Base-by-base conservation (phyloP, 2,329 filamentous ascomycete species). In the Fusarium newnesense region DNA sequence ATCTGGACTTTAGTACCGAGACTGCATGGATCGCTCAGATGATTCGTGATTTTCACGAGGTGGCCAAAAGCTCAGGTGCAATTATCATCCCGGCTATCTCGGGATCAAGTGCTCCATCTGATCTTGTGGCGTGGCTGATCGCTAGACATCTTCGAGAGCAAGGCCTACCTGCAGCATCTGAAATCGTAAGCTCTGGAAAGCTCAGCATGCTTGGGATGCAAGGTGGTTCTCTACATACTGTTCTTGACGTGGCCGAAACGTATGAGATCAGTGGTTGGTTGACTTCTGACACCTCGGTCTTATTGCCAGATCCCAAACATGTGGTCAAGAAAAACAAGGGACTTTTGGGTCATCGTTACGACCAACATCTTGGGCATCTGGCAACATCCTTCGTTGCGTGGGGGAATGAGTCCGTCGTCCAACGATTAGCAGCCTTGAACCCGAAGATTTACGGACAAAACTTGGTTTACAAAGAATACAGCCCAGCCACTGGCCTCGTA, bases 141-240 rank as follows among this genome's bases (percentile, higher is more conserved):
- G 53, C 42, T 8, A 6, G 18, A 3, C 26, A 42, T n/a, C 15
- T 60, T 16, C 10, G 4, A 7, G 9, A 47, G 12, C 19, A 42
- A n/a, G 7, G 12, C 2, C 24, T 43, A 8, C n/a, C 30, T 18
- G 15, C 11, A 36, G n/a, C 54, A 19, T 40, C 36, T 18, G 36
- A 60, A 47, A 32, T 64, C 15, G 12, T 64, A 10, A 42, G 60
- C 18, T 36, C 36, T 1, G 43, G 36, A 12, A 42, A 42, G 7
- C 36, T 64, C 9, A 60, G 4, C 28, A 60, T 64, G 30, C 19
- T 60, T 19, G 54, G 60, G 21, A 64, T 60, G 43, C 43, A 64
- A 34, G 54, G 54, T 19, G 36, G 60, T 9, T 60, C 60, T 2
- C 21, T 64, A 8, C 30, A 60, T 13, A 64, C 60, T 24, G 60